Percentiles rank a stretch among this genome's conserved stretches.
These are phyloP conservation scores for Chytridium lagenaria DNA, from an alignment of 371 early-diverging fungal species.

Conservation along the genomic window DNA sequence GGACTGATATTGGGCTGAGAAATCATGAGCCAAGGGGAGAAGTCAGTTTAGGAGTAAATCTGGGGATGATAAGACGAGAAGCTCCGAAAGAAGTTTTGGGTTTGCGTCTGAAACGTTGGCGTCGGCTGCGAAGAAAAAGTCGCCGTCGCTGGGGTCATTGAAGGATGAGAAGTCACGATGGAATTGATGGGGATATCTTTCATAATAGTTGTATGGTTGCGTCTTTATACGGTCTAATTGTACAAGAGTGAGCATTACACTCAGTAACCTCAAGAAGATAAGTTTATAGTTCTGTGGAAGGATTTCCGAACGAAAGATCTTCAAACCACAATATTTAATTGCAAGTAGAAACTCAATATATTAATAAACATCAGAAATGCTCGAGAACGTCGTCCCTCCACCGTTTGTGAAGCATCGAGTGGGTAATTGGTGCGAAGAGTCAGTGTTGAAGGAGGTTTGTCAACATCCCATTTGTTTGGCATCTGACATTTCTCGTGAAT, in stretches of 20 bases:
- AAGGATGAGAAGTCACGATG: not conserved
- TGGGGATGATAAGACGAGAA: not conserved
- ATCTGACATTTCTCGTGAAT: too few species aligned
- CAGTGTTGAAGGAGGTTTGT: slow-evolving; percentile 33
- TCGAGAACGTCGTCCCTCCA: slow-evolving; percentile 10
- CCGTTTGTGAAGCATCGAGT: slow-evolving; percentile 32
- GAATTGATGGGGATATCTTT: not conserved
- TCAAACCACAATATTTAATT: too few species aligned
- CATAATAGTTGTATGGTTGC: not conserved
- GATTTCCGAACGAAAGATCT: too few species aligned
- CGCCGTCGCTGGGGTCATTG: not conserved
- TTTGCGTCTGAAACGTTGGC: not conserved
- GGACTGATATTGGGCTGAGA: not conserved
- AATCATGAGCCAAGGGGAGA: not conserved
- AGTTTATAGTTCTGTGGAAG: too few species aligned
- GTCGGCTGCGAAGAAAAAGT: not conserved
- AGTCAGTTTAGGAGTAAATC: not conserved
- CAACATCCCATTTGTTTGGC: too few species aligned
- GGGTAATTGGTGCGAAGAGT: slow-evolving; percentile 46
- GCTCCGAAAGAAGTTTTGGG: not conserved
- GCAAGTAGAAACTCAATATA: too few species aligned
- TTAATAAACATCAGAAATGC: slow-evolving; percentile 25
- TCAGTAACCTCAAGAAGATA: too few species aligned
- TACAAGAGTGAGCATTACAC: too few species aligned
- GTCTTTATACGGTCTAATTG: too few species aligned